Percentiles rank a stretch among this genome's conserved stretches.
Conservation (phyloP, 1,139 yeast genomes). For the Scheffersomyces segobiensis region DNA sequence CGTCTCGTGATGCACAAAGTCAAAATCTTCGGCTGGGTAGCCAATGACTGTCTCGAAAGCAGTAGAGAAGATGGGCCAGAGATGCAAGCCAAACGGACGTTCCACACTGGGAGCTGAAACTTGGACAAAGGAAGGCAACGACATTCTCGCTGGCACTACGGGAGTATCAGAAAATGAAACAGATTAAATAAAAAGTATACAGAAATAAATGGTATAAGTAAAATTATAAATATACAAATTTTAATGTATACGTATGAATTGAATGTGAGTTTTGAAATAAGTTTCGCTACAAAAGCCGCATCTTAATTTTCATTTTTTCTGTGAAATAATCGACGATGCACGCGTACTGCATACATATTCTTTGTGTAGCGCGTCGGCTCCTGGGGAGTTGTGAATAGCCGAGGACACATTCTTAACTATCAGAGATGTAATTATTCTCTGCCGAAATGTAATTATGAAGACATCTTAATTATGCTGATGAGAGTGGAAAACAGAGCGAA, state of each 20-base stretch:
- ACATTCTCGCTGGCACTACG: neutral
- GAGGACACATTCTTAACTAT: neutral
- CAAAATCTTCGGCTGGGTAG: constrained; percentile 71
- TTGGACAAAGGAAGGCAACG: constrained; percentile 11
- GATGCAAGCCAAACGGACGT: constrained; percentile 83
- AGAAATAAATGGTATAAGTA: neutral
- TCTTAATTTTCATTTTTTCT: neutral
- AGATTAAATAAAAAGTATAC: neutral
- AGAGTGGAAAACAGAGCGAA: no score
- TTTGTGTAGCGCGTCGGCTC: neutral
- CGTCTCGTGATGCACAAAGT: constrained; percentile 66
- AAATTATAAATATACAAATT: no score
- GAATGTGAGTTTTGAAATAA: no score
- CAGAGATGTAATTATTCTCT: neutral
- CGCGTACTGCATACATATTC: constrained; percentile 1
- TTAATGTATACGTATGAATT: neutral
- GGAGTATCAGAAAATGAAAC: neutral
- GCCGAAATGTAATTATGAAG: no score
- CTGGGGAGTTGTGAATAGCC: neutral
- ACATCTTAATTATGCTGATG: no score
- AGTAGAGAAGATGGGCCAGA: constrained; percentile 84
- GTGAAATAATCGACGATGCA: neutral
- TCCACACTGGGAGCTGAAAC: constrained; percentile 59
- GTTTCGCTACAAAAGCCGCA: neutral
- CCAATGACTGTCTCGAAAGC: constrained; percentile 54